These are phyloP conservation scores for Amaranthus hypochondriacus DNA, from an alignment of 148 eudicot species.

Conservation along the genomic window DNA sequence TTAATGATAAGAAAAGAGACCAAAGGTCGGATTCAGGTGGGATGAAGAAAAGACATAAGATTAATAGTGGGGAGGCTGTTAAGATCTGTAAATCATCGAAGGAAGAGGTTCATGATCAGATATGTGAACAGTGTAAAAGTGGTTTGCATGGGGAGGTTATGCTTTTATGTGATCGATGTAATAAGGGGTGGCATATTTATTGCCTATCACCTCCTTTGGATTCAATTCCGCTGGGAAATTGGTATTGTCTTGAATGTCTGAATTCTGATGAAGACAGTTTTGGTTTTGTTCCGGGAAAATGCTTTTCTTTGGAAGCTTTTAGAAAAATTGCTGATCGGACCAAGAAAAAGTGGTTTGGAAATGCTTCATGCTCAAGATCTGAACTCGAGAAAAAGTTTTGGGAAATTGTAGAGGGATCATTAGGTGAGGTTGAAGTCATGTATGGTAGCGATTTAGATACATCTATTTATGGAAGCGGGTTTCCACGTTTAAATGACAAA, in stretches of 20 bases:
- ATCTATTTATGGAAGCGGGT: conserved; percentile 89
- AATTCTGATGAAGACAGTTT: conserved; percentile 86
- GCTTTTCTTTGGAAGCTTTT: conserved; percentile 71
- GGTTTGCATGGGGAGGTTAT: conserved; percentile 98
- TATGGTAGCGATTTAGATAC: conserved; percentile 99
- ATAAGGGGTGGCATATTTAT: conserved; percentile 94
- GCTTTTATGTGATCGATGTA: conserved; percentile 95
- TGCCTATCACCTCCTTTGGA: conserved; percentile 93
- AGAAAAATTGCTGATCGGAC: conserved; percentile 83
- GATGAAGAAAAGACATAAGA: conserved; percentile 58
- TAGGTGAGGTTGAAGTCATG: conserved; percentile 92
- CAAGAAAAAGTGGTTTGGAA: conserved; percentile 97
- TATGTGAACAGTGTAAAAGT: conserved; percentile 88
- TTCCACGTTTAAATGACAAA: conserved; percentile 66
- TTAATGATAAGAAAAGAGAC: conserved; percentile 37
- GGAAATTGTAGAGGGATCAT: conserved; percentile 94
- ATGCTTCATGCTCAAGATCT: conserved; percentile 54
- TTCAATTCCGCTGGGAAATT: conserved; percentile 74
- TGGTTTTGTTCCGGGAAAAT: conserved; percentile 93
- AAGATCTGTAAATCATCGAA: conserved; percentile 42
- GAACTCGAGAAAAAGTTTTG: conserved; percentile 95
- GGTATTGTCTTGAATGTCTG: conserved; percentile 97
- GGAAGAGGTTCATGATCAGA: conserved; percentile 66
- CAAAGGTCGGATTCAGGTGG: conserved; percentile 33
- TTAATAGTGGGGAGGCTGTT: conserved; percentile 48